A percentile compares a stretch with the other conserved stretches of the same genome.
Evolutionary conservation across 164 flowering plant genomes (phyloP).

Genomic region (Taxillus chinensis): DNA sequence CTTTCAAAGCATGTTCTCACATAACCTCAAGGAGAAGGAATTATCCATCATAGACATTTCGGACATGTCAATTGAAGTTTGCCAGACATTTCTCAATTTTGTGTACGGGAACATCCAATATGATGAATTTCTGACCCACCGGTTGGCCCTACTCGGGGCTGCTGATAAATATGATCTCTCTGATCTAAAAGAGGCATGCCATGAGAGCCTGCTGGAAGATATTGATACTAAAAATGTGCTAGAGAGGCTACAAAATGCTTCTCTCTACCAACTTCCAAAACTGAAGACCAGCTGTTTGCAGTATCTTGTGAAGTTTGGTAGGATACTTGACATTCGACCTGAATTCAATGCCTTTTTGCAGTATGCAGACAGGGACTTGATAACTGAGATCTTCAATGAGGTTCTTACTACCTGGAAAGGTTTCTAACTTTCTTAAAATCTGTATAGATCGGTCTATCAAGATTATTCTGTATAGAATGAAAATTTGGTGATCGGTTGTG

Average conservation of each 20-base stretch:
- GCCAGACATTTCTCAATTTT: slow-evolving; percentile 66
- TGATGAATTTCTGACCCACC: slow-evolving; percentile 58
- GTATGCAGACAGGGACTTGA: slow-evolving; percentile 66
- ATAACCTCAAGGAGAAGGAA: slow-evolving; percentile 83
- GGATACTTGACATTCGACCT: slow-evolving; percentile 72
- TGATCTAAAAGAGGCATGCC: slow-evolving; percentile 81
- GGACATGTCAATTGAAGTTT: slow-evolving; percentile 77
- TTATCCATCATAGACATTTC: slow-evolving; percentile 64
- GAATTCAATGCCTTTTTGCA: slow-evolving; percentile 66
- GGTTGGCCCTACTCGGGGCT: slow-evolving; percentile 71
- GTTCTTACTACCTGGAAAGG: slow-evolving; percentile 85
- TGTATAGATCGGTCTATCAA: too few relatives aligned
- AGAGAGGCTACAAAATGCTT: slow-evolving; percentile 75
- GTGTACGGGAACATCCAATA: slow-evolving; percentile 63
- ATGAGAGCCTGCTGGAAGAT: slow-evolving; percentile 81
- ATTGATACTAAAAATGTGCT: slow-evolving; percentile 78
- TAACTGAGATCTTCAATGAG: slow-evolving; percentile 73
- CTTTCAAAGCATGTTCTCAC: slow-evolving; percentile 85
- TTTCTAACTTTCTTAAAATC: slow-evolving; percentile 22
- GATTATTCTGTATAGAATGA: too few relatives aligned
- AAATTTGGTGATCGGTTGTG: too few relatives aligned
- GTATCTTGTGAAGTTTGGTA: slow-evolving; percentile 86
- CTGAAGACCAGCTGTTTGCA: slow-evolving; percentile 72
- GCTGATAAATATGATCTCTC: slow-evolving; percentile 85
- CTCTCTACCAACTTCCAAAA: slow-evolving; percentile 55